A percentile compares a stretch with the other conserved stretches of the same genome.
Conservation (phyloP, 345 rosid genomes). For the Salix exigua region DNA sequence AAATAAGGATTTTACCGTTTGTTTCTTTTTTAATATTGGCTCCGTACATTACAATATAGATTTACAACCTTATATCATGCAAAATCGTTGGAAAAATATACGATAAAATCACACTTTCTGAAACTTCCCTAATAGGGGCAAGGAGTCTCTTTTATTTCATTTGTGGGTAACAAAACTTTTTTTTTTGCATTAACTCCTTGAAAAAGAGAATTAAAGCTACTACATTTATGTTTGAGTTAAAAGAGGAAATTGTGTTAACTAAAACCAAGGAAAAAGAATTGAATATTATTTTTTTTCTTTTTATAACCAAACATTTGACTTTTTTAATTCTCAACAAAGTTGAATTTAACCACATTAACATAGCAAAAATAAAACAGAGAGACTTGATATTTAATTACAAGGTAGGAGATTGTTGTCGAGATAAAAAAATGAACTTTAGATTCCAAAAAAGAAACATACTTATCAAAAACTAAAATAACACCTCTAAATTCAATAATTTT, state of each 20-base stretch:
- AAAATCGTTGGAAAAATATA: no score
- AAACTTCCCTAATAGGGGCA: neutral
- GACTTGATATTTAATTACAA: neutral
- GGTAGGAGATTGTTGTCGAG: conserved; percentile 16
- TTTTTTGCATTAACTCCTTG: neutral
- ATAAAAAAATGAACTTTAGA: conserved; percentile 50
- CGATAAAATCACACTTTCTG: neutral
- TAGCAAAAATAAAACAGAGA: neutral
- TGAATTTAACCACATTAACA: neutral
- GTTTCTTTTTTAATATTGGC: no score
- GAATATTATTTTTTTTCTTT: no score
- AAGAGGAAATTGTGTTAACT: neutral
- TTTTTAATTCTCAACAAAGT: neutral
- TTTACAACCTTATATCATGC: no score
- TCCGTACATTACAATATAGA: no score
- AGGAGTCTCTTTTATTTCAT: neutral
- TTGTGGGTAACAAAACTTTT: neutral
- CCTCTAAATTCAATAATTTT: conserved; percentile 74
- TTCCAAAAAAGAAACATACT: conserved; percentile 65
- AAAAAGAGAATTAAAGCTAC: no score
- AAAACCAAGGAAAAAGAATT: neutral
- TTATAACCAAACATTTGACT: no score
- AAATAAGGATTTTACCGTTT: no score
- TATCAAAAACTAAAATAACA: conserved; percentile 69
- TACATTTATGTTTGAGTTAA: neutral